Evolutionary conservation across 768 basidiomycete species (phyloP).

Genomic region (Suillus cothurnatus): DNA sequence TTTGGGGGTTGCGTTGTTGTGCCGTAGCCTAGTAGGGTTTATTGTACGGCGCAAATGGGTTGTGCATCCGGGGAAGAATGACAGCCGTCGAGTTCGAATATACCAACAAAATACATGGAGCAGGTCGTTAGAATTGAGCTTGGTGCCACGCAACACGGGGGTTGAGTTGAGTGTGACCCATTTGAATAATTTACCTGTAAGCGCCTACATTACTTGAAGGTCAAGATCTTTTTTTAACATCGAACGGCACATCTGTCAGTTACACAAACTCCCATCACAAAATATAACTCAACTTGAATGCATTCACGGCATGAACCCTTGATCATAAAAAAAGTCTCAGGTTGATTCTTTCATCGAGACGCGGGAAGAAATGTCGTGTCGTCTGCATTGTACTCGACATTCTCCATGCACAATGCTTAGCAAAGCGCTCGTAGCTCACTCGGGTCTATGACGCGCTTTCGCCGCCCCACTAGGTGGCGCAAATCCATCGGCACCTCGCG

Average conservation of each 20-base stretch:
- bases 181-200: background rate
- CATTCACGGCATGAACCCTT: conserved; percentile 7
- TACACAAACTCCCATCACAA: background rate
- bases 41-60: background rate
- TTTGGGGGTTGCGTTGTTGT: background rate
- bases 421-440: background rate
- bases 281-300: background rate
- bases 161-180: no score
- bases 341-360: background rate
- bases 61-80: background rate
- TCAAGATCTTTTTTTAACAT: background rate
- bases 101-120: background rate
- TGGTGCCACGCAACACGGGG: background rate
- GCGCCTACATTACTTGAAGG: background rate
- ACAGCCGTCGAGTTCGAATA: background rate
- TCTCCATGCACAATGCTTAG: background rate
- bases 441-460: background rate
- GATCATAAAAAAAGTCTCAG: background rate
- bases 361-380: background rate
- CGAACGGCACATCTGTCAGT: background rate
- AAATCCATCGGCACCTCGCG: background rate
- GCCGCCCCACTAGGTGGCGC: no score
- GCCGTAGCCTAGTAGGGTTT: background rate
- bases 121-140: background rate
- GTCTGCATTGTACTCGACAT: background rate